Conservation (phyloP, 2,329 filamentous ascomycete species). For the Lasiodiplodia gonubiensis region DNA sequence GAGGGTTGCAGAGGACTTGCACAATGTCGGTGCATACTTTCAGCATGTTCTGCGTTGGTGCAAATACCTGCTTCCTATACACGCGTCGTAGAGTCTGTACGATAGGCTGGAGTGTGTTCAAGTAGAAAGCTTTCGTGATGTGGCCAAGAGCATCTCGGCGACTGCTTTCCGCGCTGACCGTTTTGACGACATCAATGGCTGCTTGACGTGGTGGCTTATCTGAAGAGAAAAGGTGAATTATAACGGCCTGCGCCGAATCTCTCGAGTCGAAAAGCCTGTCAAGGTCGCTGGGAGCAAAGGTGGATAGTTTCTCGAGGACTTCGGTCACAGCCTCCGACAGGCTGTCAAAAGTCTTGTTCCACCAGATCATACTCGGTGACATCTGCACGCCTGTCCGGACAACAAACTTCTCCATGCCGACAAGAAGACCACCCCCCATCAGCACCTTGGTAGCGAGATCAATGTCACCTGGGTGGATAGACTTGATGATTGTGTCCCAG, state of each 20-base stretch:
- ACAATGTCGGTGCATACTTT: slow-evolving; percentile 67
- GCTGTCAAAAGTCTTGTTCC: slow-evolving; percentile 74
- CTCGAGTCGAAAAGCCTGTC: slow-evolving; percentile 71
- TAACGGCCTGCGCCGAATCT: slow-evolving; percentile 72
- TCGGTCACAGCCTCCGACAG: slow-evolving; percentile 69
- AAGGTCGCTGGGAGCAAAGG: slow-evolving; percentile 74
- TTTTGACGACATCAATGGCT: slow-evolving; percentile 81
- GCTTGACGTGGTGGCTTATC: slow-evolving; percentile 80
- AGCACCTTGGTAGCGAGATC: slow-evolving; percentile 77
- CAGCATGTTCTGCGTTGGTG: slow-evolving; percentile 64
- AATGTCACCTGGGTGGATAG: slow-evolving; percentile 70
- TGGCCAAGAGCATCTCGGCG: slow-evolving; percentile 66
- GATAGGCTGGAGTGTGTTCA: slow-evolving; percentile 62
- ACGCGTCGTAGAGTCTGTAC: slow-evolving; percentile 63
- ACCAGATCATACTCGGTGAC: slow-evolving; percentile 67
- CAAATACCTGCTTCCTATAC: slow-evolving; percentile 62
- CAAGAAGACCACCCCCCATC: slow-evolving; percentile 70
- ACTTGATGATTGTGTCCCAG: slow-evolving; percentile 77
- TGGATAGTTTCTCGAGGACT: slow-evolving; percentile 78
- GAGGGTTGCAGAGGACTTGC: slow-evolving; percentile 67
- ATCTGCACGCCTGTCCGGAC: slow-evolving; percentile 43
- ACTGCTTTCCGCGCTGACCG: slow-evolving; percentile 72
- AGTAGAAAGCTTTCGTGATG: slow-evolving; percentile 63
- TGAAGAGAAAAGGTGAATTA: slow-evolving; percentile 81
- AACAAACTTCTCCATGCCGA: slow-evolving; percentile 75